Base-by-base conservation (phyloP, 371 early-diverging fungal species). In the Mortierella sp. region DNA sequence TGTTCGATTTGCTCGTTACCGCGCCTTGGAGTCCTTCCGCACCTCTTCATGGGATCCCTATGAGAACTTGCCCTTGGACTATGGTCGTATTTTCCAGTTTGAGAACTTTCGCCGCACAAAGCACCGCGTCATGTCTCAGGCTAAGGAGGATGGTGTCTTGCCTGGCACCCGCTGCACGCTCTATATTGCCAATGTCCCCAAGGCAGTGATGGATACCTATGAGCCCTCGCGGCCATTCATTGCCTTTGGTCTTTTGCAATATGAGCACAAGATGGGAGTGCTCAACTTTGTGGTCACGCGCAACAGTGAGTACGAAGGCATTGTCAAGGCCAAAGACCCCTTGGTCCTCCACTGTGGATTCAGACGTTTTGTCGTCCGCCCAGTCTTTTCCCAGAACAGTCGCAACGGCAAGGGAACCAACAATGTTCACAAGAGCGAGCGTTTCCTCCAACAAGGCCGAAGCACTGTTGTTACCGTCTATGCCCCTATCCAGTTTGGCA, bases 21-120 rank as follows among this genome's bases (percentile, higher is more conserved):
- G 99, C 75, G 98, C 98, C 37, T 85, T 99, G 67, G 93, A 95
- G 83, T 93, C 92, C 51, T 94, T 97, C 86, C 87, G 97, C 60
- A 95, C 95, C 18, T 96, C 97, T 4, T 92, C 96, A 18, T 99
- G 99, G 99, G 98, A 98, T 83, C 95, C 97, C 11, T 96, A 95
- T 87, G 99, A 98, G 83, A 97, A 97, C 83, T 84, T 98, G 64
- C 99, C 99, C 1, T 81, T 93, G 37, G 98, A 98, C 81, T 98
- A 97, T 81, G 90, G 91, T 23, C 92, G 96, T 52, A 96, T 98
- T 63, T 97, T 97, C 90, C 95, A 96, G 82, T 96, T 97, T 73
- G 92, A 94, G 75, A 95, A 95, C 85, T 94, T 90, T 67, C 79
- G 80, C 46, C 89, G 92, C 70, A 94, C 96, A 29, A 90, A 92